These are phyloP conservation scores for Vickermania spadyakhi DNA, from an alignment of 208 protist genomes.

Conservation along the genomic window DNA sequence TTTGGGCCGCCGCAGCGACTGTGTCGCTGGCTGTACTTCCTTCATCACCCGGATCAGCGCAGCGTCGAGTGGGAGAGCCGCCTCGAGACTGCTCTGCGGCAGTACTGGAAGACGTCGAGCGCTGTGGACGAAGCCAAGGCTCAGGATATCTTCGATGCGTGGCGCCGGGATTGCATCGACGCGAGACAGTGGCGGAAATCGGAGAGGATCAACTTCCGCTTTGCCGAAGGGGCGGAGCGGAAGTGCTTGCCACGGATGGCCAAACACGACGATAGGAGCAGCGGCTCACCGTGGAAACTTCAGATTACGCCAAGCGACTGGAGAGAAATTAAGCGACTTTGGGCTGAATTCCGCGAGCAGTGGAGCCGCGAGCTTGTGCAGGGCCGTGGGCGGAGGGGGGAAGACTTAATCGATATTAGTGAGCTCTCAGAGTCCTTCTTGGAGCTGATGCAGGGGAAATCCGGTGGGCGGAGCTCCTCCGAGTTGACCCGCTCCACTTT, in stretches of 20 bases:
- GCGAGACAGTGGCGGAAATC: not conserved
- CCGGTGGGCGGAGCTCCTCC: no score
- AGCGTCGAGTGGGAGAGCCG: not conserved
- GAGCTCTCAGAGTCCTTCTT: not conserved
- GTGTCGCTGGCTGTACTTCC: not conserved
- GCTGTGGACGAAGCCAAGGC: not conserved
- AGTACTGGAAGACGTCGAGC: not conserved
- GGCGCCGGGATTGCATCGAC: not conserved
- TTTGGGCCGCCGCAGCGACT: not conserved
- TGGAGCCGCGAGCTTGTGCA: not conserved
- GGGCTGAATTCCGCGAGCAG: not conserved
- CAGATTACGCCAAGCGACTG: no score
- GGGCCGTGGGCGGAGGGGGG: not conserved
- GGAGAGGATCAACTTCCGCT: not conserved
- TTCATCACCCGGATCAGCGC: not conserved
- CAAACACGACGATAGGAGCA: not conserved
- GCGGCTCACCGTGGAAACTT: no score
- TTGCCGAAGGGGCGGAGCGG: not conserved
- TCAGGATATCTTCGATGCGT: not conserved
- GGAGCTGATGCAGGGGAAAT: not conserved
- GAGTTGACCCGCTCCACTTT: no score
- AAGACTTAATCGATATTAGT: not conserved
- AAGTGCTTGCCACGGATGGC: not conserved
- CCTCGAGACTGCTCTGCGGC: not conserved
- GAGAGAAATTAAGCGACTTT: not conserved